A percentile compares a stretch with the other conserved stretches of the same genome.
Conservation (phyloP, 2,329 filamentous ascomycete species). For the Lachnellula occidentalis region DNA sequence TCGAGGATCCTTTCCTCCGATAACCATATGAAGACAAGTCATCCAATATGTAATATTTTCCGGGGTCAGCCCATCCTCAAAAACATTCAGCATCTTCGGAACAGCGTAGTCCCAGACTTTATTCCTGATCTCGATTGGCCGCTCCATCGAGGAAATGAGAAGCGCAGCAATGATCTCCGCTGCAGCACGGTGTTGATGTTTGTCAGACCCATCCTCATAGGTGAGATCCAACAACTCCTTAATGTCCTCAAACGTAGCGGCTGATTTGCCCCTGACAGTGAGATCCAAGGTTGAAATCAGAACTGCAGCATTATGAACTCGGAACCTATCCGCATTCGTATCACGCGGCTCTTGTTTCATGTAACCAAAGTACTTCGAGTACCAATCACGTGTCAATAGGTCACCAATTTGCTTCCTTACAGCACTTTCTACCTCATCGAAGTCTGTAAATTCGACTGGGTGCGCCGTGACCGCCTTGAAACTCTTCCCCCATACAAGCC, state of each 20-base stretch:
- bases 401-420: constrained; percentile 75
- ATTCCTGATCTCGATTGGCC: constrained; percentile 66
- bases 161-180: constrained; percentile 88
- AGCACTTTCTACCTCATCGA: constrained; percentile 73
- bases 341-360: constrained; percentile 96
- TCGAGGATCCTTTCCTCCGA: constrained; percentile 85
- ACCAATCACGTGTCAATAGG: constrained; percentile 78
- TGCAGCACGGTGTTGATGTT: constrained; percentile 94
- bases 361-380: constrained; percentile 81
- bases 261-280: constrained; percentile 72
- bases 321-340: constrained; percentile 73
- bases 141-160: constrained; percentile 74
- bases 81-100: constrained; percentile 78
- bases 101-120: constrained; percentile 85
- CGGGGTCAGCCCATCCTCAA: constrained; percentile 87
- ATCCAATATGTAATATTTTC: constrained; percentile 96
- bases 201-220: constrained; percentile 90
- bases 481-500: constrained; percentile 89
- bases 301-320: constrained; percentile 80
- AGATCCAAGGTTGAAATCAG: constrained; percentile 87
- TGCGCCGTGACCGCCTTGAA: constrained; percentile 76
- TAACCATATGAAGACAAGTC: constrained; percentile 82
- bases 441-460: constrained; percentile 58
- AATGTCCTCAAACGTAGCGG: constrained; percentile 79
- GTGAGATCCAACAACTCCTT: constrained; percentile 71